Conservation (phyloP, 805 yeast genomes). For the Jamesozyma gamospora region DNA sequence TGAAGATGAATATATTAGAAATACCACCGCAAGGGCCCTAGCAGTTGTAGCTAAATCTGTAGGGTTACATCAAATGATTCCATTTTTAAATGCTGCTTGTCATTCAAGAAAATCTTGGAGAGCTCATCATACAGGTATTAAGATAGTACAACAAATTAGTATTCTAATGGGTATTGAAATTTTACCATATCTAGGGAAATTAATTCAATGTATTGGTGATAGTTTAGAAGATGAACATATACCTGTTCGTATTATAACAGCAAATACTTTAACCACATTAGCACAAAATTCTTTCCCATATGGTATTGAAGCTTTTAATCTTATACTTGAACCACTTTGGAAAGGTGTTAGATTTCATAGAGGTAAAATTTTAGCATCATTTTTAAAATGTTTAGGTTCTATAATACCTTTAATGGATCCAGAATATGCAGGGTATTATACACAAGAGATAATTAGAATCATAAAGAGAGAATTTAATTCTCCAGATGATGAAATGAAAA, state of each 20-base stretch:
- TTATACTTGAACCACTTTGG: conserved; percentile 69
- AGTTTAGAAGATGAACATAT: conserved; percentile 59
- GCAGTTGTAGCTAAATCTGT: conserved; percentile 77
- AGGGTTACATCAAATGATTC: conserved; percentile 62
- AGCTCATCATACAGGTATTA: conserved; percentile 75
- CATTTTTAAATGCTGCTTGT: conserved; percentile 75
- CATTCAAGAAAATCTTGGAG: conserved; percentile 67
- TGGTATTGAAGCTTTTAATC: conserved; percentile 83
- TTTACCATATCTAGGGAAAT: conserved; percentile 58
- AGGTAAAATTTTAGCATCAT: conserved; percentile 69
- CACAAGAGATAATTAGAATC: conserved; percentile 61
- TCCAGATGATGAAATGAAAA: conserved; percentile 82
- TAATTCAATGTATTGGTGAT: conserved; percentile 51
- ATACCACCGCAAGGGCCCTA: conserved; percentile 63
- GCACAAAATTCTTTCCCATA: conserved; percentile 81
- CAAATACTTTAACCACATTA: conserved; percentile 57
- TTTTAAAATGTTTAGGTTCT: conserved; percentile 66
- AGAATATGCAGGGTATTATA: conserved; percentile 69
- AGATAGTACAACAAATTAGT: conserved; percentile 68
- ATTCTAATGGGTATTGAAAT: conserved; percentile 58
- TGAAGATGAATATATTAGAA: conserved; percentile 70
- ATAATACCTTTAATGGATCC: conserved; percentile 80
- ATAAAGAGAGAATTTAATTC: conserved; percentile 63
- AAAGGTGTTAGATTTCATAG: conserved; percentile 63
- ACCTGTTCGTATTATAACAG: conserved; percentile 59